Evolutionary conservation across 2,329 filamentous ascomycete genomes (phyloP).

Genomic region (Apiospora kogelbergensis): DNA sequence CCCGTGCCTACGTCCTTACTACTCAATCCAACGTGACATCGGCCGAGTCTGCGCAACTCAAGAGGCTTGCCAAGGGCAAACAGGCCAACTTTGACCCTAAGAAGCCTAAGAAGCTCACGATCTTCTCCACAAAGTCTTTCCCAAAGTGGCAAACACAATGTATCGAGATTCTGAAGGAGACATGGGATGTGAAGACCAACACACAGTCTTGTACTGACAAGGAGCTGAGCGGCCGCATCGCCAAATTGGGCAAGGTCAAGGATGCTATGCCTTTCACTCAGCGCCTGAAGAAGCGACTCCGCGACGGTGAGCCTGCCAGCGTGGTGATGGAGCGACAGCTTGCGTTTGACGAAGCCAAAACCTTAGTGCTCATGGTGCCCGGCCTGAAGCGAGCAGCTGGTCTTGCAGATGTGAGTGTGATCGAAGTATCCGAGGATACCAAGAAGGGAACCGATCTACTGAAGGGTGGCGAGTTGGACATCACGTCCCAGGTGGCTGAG

Average conservation of each 20-base stretch:
- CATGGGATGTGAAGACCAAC: slow-evolving; percentile 64
- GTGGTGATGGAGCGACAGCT: slow-evolving; percentile 81
- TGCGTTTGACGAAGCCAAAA: slow-evolving; percentile 79
- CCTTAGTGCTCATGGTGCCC: slow-evolving; percentile 74
- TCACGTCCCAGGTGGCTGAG: neutral
- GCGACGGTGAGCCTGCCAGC: slow-evolving; percentile 64
- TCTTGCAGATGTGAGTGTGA: slow-evolving; percentile 69
- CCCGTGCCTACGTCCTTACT: slow-evolving; percentile 73
- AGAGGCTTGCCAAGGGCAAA: slow-evolving; percentile 94
- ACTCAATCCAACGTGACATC: slow-evolving; percentile 81
- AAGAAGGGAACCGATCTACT: slow-evolving; percentile 50
- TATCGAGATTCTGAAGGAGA: slow-evolving; percentile 73
- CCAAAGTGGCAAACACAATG: slow-evolving; percentile 92
- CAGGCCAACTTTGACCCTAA: slow-evolving; percentile 81
- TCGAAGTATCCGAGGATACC: slow-evolving; percentile 69
- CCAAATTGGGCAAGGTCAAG: slow-evolving; percentile 88
- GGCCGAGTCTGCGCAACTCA: slow-evolving; percentile 78
- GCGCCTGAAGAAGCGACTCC: slow-evolving; percentile 77
- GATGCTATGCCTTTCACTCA: slow-evolving; percentile 98
- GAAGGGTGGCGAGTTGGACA: neutral
- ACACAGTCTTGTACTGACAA: slow-evolving; percentile 68
- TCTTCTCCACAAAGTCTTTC: slow-evolving; percentile 78
- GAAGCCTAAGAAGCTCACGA: slow-evolving; percentile 86
- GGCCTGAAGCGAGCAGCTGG: slow-evolving; percentile 75
- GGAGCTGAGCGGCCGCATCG: slow-evolving; percentile 72